Evolutionary conservation across 306 rosid genomes (phyloP), one percentile per base, ranked within the genome.

Genomic region (Fragaria nilgerrensis): DNA sequence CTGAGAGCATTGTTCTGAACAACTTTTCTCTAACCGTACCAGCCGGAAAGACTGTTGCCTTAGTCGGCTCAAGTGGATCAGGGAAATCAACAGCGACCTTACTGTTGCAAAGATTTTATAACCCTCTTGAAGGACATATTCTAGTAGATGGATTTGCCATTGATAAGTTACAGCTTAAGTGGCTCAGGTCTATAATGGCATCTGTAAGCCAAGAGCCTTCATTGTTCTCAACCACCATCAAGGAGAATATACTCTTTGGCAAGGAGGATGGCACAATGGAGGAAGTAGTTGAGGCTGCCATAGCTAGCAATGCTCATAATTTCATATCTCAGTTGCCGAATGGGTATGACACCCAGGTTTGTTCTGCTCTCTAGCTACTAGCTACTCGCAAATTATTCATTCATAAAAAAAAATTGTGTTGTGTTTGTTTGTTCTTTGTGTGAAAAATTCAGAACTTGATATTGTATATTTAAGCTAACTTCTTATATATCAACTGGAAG

Each of bases 131-230:
- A 22, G 84, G 84, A 36, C 73, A 75, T 59, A 75, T 81, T 59
- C 47, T 75, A 45, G 37, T 81, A 3, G 79, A 81, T 70, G 76
- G 76, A 14, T 4, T 69, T 47, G 44, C 76, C 27, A 75, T 75
- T 61, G 66, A 81, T 27, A 75, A 75, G 70, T 5, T 80, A 32
- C 79, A 68, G 19, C 76, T 80, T 5, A 80, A 80, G 13, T 74
- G 80, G 84, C 39, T 81, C 32, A 75, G 84, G 61, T 81, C 84
- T 8, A 68, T 69, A 61, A 75, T 81, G 77, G 80, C 77, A 16
- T 34, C 48, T 19, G 76, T 81, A 16, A 81, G 84, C 73, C 84
- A 81, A 81, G 80, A 81, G 72, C 80, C 84, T 75, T 75, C 77
- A 15, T 64, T 75, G 5, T 75, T 75, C 72, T 69, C 84, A 25